A percentile compares a stretch with the other conserved stretches of the same genome.
These are phyloP conservation scores for Aureobasidium musti DNA, from an alignment of 2,329 filamentous ascomycete genomes.

Conservation along the genomic window DNA sequence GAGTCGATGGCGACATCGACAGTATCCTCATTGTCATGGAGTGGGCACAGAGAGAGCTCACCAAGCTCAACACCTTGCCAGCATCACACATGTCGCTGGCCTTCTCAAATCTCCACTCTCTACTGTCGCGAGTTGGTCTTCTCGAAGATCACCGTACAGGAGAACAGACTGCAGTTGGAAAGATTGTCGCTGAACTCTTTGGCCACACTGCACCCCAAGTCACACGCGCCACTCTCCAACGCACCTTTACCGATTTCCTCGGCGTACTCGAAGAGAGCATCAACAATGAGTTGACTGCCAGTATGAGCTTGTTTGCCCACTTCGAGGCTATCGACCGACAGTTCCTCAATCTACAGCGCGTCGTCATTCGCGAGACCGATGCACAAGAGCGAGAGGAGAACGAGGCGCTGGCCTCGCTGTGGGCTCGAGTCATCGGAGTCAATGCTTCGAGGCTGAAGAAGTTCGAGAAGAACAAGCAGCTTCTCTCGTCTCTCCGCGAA, in stretches of 20 bases:
- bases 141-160: conserved; percentile 50
- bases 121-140: conserved; percentile 64
- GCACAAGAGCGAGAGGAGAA: conserved; percentile 77
- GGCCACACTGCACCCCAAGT: conserved; percentile 79
- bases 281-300: conserved; percentile 77
- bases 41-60: conserved; percentile 85
- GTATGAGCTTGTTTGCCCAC: conserved; percentile 77
- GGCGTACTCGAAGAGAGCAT: conserved; percentile 87
- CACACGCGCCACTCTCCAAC: conserved; percentile 76
- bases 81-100: conserved; percentile 68
- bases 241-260: conserved; percentile 86
- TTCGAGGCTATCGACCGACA: conserved; percentile 90
- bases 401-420: conserved; percentile 79
- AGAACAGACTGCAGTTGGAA: conserved; percentile 67
- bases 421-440: conserved; percentile 80
- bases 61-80: conserved; percentile 64
- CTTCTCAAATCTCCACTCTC: conserved; percentile 79
- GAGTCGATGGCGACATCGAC: conserved; percentile 91
- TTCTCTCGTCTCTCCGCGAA: conserved; percentile 75
- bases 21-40: conserved; percentile 94
- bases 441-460: conserved; percentile 76
- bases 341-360: conserved; percentile 83
- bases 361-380: conserved; percentile 79
- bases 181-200: conserved; percentile 70
- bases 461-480: conserved; percentile 83